Base-by-base conservation (phyloP, 768 basidiomycete species). In the Phylloporus scabripes region DNA sequence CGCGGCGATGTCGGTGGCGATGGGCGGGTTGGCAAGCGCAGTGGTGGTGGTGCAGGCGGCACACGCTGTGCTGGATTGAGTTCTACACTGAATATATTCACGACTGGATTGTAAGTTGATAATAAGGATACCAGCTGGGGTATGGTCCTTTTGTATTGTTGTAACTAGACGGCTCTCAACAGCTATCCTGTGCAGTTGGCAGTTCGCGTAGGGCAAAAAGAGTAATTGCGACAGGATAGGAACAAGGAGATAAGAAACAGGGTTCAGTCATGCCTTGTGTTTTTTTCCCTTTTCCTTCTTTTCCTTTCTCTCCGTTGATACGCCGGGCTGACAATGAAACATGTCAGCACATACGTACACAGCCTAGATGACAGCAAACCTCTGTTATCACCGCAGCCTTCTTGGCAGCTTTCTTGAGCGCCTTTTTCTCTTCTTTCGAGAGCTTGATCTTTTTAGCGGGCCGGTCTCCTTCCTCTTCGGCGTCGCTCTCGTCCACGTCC, bases 391-490 rank as follows among this genome's bases (percentile, higher is more conserved):
- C 45, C 17, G 45, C 48, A 1, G 41, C 69, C 65, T 79, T 81
- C n/a, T 70, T 77, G 57, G 79, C 77, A 38, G 82, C 83, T 69
- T 85, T 88, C 68, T 87, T 90, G 65, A 85, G 67, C 15, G 86
- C 84, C 72, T 87, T 89, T 75, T 88, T 88, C 71, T 91, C 87
- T 69, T 89, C 87, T 69, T 89, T 90, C 18, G 83, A 83, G 42
- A 87, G 59, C 72, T 89, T 88, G 49, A 75, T 74, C 71, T 89
- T 89, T 71, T 88, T 89, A 45, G 71, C 54, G 7, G 80, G 72
- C 21, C 70, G 75, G 49, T 2, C 42, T 1, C 14, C 42, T 5
- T 75, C 74, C 4, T 34, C 50, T 1, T 74, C 78, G 38, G 76
- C 72, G n/a, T 77, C 75, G 5, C 77, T 72, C 23, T 77, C 75